phyloP scores from a whole-genome alignment of 345 rosid species.

The Brassica cretica region DNA sequence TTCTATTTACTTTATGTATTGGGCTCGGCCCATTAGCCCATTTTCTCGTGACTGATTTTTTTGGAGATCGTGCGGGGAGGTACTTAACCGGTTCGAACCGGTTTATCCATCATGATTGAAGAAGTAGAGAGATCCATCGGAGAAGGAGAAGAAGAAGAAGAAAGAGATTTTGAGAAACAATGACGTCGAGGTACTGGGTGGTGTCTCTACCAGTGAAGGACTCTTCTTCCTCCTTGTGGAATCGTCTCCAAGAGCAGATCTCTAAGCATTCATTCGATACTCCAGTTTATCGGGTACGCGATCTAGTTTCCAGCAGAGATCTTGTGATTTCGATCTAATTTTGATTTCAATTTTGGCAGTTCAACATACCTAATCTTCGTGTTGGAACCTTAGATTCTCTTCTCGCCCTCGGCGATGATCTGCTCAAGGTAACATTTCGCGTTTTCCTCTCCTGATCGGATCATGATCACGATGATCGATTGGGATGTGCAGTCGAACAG shows the following conservation, averaged over 20 bases:
- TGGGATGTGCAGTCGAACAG: conserved; percentile 69
- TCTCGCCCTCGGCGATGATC: conserved; percentile 94
- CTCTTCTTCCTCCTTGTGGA: conserved; percentile 80
- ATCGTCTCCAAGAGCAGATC: conserved; percentile 80
- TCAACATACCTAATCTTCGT: conserved; percentile 93
- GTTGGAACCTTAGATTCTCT: conserved; percentile 98
- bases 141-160: conserved; percentile 21
- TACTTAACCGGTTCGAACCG: conserved; percentile 36
- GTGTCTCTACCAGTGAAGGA: conserved; percentile 87
- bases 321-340: conserved; percentile 3
- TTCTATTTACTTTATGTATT: background rate
- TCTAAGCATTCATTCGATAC: conserved; percentile 95
- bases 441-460: background rate
- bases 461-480: conserved; percentile 11
- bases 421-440: conserved; percentile 59
- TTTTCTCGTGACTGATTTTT: background rate
- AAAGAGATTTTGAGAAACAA: conserved; percentile 28
- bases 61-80: conserved; percentile 33
- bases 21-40: conserved; percentile 1
- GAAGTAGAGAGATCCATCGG: conserved; percentile 37
- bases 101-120: conserved; percentile 34
- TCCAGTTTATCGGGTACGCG: conserved; percentile 82
- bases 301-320: background rate
- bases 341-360: conserved; percentile 49
- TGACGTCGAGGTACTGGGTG: conserved; percentile 93